Evolutionary conservation across 2,329 filamentous ascomycete genomes (phyloP), one percentile per base, ranked within the genome.

Genomic region (Monosporascus sp.): DNA sequence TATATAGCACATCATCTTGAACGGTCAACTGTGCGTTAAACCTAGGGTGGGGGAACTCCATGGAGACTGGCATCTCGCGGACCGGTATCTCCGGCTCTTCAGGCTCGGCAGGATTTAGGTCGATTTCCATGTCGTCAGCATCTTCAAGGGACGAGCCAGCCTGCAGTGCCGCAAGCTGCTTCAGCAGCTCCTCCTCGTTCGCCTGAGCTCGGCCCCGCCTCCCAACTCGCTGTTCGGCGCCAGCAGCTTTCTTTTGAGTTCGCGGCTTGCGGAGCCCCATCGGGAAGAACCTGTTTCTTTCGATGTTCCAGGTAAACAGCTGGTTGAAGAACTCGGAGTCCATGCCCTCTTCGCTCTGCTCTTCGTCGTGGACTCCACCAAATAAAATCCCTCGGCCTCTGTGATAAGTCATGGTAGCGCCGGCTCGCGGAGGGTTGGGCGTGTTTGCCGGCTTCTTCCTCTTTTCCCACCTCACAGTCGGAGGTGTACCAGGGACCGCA

Each of bases 311-410:
- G 5, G 92, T 89, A 65, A 89, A 95, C 24, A 97, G 73, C 52
- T 86, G 82, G 63, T 97, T 93, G 75, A 97, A 99, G 72, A 99
- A 99, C 69, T 97, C 92, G 66, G 90, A 96, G 51, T 99, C 93
- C 60, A 99, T 96, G 3, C 89, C 91, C 69, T 99, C 94, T 67
- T 96, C 92, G 59, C 83, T 93, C 67, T 92, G 82, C 69, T 96
- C 90, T 0, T 95, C 88, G 62, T 96, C 92, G 64, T 97, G 90
- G 4, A 99, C 94, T 50, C 94, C 94, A 45, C 94, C 94, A 67
- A 97, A 97, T 64, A 90, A 74, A 53, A 99, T 93, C 1, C 94
- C 94, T 56, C 94, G 85, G 1, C 93, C 92, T 71, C 93, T 94
- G 73, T 99, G 94, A 69, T 87, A 90, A 0, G 90, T 84, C 92